Percentiles rank a stretch among this genome's conserved stretches.
Evolutionary conservation across 495 filamentous ascomycete genomes (phyloP).

Genomic region (Hyaloscypha bicolor): DNA sequence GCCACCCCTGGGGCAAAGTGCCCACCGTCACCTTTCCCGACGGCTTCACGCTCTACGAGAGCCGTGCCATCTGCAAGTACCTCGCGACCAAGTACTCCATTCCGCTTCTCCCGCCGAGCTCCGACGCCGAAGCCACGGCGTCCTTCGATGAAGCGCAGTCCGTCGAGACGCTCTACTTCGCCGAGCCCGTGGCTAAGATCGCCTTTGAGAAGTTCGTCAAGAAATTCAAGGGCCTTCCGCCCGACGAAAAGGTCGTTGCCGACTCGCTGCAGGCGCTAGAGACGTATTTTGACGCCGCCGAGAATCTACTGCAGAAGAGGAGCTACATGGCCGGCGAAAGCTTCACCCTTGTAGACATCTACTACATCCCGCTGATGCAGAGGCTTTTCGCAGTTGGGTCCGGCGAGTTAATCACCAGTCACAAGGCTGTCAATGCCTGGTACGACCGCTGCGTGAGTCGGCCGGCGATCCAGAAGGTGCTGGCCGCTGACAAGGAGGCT

Average conservation of each 20-base stretch:
- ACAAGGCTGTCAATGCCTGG: conserved; percentile 44
- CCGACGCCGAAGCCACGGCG: conserved; percentile 43
- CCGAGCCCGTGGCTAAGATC: conserved; percentile 44
- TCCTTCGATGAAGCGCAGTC: conserved; percentile 46
- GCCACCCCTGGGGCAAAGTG: conserved; percentile 46
- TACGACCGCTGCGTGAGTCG: conserved; percentile 41
- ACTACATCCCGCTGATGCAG: conserved; percentile 47
- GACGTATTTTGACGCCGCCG: conserved; percentile 45
- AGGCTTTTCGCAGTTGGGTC: conserved; percentile 46
- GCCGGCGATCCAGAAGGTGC: conserved; percentile 39
- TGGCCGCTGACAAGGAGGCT: conserved; percentile 37
- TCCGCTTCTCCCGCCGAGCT: conserved; percentile 40
- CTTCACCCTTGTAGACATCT: conserved; percentile 48
- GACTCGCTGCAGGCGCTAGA: conserved; percentile 41
- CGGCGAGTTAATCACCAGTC: conserved; percentile 42
- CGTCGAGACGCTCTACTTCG: conserved; percentile 44
- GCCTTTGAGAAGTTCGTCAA: conserved; percentile 47
- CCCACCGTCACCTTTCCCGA: conserved; percentile 34
- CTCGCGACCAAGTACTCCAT: conserved; percentile 44
- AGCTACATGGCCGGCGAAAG: conserved; percentile 45
- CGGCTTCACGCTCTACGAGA: conserved; percentile 48
- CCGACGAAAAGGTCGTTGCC: conserved; percentile 41
- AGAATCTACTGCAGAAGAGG: conserved; percentile 40
- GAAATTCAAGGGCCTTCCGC: conserved; percentile 43
- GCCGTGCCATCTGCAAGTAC: conserved; percentile 50